Evolutionary conservation across 352 stramenopile genomes (phyloP), one percentile per base, ranked within the genome.

Genomic region (Phytophthora palmivora): DNA sequence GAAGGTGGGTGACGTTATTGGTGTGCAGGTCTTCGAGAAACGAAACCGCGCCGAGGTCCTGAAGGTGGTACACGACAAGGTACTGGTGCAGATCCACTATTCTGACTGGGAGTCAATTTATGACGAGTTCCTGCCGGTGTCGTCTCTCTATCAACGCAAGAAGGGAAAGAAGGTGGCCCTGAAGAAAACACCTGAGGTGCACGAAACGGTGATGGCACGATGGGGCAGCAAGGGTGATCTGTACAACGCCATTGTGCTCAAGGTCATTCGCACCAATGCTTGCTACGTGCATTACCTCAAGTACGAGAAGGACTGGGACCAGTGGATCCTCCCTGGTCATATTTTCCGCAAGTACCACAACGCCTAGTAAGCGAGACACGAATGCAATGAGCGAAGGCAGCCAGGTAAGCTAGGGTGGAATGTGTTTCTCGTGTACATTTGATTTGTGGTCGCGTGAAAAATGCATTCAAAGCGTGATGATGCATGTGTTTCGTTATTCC

Each of bases 271-370:
- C 54, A 84, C 84, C 2, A 90, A 91, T 52, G 82, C 84, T 6
- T 91, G 82, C 58, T 75, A 84, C 37, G 84, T 93, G 74, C 84
- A 93, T 67, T 93, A 91, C 55, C 70, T 91, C 58, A 91, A 93
- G 74, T 91, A 84, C 49, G 80, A 93, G 54, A 90, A 89, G 50
- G 82, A 93, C 69, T 93, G 84, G 84, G 81, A 93, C 72, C 84
- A 93, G 55, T 93, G 84, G 84, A 67, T 93, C 36, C 62, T 93
- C 15, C 84, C 84, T 1, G 79, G 81, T 36, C 83, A 91, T 57
- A 93, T 93, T 34, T 93, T 91, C 63, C 82, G 79, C 52, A 93
- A 93, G 67, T 90, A 89, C 62, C 53, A 66, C 44, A 48, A 68
- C 18, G 37, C 46, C 11, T 69, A 69, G 28, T 34, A 18, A 8